Evolutionary conservation across 306 rosid genomes (phyloP), one percentile per base, ranked within the genome.

Genomic region (Cicer bijugum): DNA sequence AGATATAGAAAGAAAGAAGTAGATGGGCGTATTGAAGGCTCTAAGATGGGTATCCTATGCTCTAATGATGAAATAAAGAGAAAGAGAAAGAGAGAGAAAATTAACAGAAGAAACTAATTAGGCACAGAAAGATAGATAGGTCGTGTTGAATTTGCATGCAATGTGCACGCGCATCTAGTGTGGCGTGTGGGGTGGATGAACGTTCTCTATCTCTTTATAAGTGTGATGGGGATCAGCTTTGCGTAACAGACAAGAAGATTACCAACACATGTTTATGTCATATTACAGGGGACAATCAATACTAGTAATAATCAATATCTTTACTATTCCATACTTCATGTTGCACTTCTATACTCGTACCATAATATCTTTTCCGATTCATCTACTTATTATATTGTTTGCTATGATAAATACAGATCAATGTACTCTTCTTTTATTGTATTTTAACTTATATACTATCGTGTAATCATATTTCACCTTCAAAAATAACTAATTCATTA

Each of bases 31-130:
- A 85, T 76, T 84, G 38, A 88, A 84, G 81, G 75, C 84, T 80
- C 85, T 64, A 69, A 50, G 53, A 60, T 28, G 17, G 17, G 97
- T 78, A 91, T 91, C 97, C 92, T 79, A 91, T 87, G 97, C 87
- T 68, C 82, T 72, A 76, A 53, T 81, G 14, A 55, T 64, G 33
- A 23, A 23, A 51, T 15, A 16, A 46, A 33, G 63, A 23, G 72
- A 51, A 16, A 70, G 68, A 66, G 53, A n/a, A 28, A 6, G 11
- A 19, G 20, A 19, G 20, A 19, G 1, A 61, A 23, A 0, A 37
- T 23, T 23, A 23, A 23, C 33, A 39, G 9, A 45, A 16, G 17
- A 16, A 16, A 16, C 17, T 16, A 16, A n/a, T n/a, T n/a, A 12
- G 79, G 80, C 82, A 77, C 80, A 45, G 77, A 82, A 60, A 16